These are phyloP conservation scores for Noccaea bulbosa DNA, from an alignment of 345 rosid genomes.

Conservation along the genomic window DNA sequence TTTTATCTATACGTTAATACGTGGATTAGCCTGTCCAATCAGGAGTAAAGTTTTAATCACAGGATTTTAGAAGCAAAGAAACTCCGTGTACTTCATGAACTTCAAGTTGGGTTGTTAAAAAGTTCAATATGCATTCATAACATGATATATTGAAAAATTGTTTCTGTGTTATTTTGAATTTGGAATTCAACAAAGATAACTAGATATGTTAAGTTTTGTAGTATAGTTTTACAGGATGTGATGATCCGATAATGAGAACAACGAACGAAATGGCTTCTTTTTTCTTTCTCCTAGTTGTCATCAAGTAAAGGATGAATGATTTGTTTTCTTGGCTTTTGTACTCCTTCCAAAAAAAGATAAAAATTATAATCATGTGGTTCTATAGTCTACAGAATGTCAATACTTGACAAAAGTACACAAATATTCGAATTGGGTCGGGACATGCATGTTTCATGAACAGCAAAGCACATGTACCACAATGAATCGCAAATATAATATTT, in stretches of 20 bases:
- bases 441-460: constrained; percentile 37
- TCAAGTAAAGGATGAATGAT: neutral
- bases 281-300: neutral
- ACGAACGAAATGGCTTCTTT: neutral
- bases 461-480: constrained; percentile 39
- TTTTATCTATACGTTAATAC: too few relatives aligned
- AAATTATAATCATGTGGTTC: constrained; percentile 30
- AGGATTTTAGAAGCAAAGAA: too few relatives aligned
- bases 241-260: too few relatives aligned
- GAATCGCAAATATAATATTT: neutral
- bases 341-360: neutral
- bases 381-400: constrained; percentile 40
- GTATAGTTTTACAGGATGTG: neutral
- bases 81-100: too few relatives aligned
- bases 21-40: too few relatives aligned
- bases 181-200: too few relatives aligned
- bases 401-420: constrained; percentile 30
- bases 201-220: neutral
- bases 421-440: constrained; percentile 28
- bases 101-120: too few relatives aligned
- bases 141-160: too few relatives aligned
- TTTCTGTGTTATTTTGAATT: too few relatives aligned
- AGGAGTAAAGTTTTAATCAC: too few relatives aligned
- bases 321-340: neutral
- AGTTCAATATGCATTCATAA: too few relatives aligned